phyloP scores from a whole-genome alignment of 2,329 filamentous ascomycete species.

The Paecilomyces formosus region DNA sequence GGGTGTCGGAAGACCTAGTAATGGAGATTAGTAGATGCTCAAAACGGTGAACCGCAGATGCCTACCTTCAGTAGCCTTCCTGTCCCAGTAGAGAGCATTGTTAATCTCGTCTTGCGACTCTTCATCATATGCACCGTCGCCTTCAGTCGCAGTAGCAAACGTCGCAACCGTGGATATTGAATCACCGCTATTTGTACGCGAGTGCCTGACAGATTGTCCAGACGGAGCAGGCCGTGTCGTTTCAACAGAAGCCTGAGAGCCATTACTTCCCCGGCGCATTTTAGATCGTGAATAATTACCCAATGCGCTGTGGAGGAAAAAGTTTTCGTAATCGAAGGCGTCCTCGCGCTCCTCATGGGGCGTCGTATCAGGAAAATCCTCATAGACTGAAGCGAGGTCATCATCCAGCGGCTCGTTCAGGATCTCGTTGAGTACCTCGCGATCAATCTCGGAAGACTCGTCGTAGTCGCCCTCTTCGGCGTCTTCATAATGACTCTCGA shows the following conservation, averaged over 20 bases:
- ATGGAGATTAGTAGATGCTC: not conserved
- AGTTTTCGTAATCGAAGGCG: slow-evolving; percentile 93
- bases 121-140: slow-evolving; percentile 24
- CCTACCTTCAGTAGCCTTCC: slow-evolving; percentile 27
- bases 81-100: slow-evolving; percentile 32
- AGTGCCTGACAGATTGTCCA: slow-evolving; percentile 22
- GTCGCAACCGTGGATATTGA: slow-evolving; percentile 55
- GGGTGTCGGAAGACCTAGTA: not conserved
- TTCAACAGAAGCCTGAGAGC: slow-evolving; percentile 43
- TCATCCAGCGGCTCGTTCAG: slow-evolving; percentile 35
- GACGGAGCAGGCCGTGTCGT: slow-evolving; percentile 36
- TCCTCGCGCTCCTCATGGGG: slow-evolving; percentile 91
- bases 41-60: not conserved
- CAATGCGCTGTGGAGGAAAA: slow-evolving; percentile 89
- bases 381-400: slow-evolving; percentile 4
- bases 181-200: slow-evolving; percentile 50
- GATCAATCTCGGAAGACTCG: slow-evolving; percentile 50
- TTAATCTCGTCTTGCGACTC: slow-evolving; percentile 33
- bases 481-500: slow-evolving; percentile 35
- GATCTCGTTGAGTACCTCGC: slow-evolving; percentile 50
- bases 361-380: slow-evolving; percentile 45
- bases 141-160: slow-evolving; percentile 58
- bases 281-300: slow-evolving; percentile 46
- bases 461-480: slow-evolving; percentile 34
- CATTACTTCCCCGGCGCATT: slow-evolving; percentile 24